Conservation (phyloP, 495 filamentous ascomycete species). For the Xylaria venustula region DNA sequence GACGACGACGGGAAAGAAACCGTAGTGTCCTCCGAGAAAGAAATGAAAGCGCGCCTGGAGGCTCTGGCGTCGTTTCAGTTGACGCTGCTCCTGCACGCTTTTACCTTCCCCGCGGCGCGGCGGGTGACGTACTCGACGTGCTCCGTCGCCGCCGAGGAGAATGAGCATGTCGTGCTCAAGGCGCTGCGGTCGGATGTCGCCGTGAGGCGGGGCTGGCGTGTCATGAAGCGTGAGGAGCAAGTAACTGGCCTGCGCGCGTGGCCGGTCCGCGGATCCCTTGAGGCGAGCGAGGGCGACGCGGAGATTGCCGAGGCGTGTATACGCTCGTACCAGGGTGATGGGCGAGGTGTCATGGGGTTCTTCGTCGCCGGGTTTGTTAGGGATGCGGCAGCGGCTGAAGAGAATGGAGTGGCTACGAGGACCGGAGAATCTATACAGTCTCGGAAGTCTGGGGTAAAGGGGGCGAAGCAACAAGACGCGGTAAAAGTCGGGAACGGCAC, state of each 20-base stretch:
- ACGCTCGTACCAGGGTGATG: constrained; percentile 74
- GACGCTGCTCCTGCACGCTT: constrained; percentile 74
- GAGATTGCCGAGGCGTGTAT: constrained; percentile 69
- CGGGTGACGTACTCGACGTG: constrained; percentile 91
- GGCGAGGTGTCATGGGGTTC: constrained; percentile 59
- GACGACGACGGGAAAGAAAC: constrained; percentile 51
- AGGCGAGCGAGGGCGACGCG: constrained; percentile 35
- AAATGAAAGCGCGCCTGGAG: constrained; percentile 56
- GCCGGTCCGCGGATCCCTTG: constrained; percentile 63
- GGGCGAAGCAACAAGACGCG: not conserved
- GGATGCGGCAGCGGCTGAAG: constrained; percentile 22
- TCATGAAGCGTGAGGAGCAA: constrained; percentile 69
- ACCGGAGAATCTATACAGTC: no score
- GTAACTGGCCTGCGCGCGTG: constrained; percentile 68
- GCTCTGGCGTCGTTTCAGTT: constrained; percentile 78
- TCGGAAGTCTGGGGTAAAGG: not conserved
- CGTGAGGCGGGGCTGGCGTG: constrained; percentile 67
- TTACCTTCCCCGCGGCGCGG: constrained; percentile 73
- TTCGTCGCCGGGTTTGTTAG: constrained; percentile 41
- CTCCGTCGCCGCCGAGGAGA: constrained; percentile 81
- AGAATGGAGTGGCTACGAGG: no score
- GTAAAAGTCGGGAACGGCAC: not conserved
- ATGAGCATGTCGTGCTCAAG: constrained; percentile 76
- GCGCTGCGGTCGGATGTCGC: constrained; percentile 68
- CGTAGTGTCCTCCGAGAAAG: constrained; percentile 38